These are phyloP conservation scores for Telopea speciosissima DNA, from an alignment of 177 flowering plant species.

Conservation along the genomic window DNA sequence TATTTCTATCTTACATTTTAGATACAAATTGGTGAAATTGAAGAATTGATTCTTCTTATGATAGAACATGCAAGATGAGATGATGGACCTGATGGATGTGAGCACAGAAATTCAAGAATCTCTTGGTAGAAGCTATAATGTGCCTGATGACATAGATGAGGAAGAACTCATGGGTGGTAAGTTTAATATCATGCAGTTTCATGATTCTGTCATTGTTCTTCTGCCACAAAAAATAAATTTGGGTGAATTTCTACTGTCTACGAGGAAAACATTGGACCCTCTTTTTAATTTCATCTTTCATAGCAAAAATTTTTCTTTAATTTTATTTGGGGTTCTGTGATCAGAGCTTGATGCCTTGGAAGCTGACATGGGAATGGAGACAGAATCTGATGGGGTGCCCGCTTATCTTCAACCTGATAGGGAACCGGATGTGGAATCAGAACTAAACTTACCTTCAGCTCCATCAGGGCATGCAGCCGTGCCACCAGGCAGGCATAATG, in stretches of 20 bases:
- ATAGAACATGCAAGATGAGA: conserved; percentile 96
- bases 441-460: conserved; percentile 85
- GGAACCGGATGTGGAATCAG: conserved; percentile 63
- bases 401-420: conserved; percentile 85
- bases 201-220: neutral
- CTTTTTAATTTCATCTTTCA: neutral
- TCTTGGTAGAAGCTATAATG: conserved; percentile 87
- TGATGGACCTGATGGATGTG: conserved; percentile 97
- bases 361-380: conserved; percentile 86
- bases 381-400: conserved; percentile 77
- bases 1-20: neutral
- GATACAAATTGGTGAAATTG: conserved; percentile 1
- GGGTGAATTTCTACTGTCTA: neutral
- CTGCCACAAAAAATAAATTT: neutral
- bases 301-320: neutral
- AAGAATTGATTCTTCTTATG: conserved; percentile 3
- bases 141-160: conserved; percentile 96
- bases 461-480: conserved; percentile 62
- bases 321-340: neutral
- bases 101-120: conserved; percentile 93
- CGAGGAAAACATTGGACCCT: neutral
- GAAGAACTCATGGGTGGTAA: conserved; percentile 96
- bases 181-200: conserved; percentile 7
- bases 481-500: conserved; percentile 52
- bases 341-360: conserved; percentile 98